phyloP scores from a whole-genome alignment of 371 early-diverging fungal genomes.

The Choanephora cucurbitarum region DNA sequence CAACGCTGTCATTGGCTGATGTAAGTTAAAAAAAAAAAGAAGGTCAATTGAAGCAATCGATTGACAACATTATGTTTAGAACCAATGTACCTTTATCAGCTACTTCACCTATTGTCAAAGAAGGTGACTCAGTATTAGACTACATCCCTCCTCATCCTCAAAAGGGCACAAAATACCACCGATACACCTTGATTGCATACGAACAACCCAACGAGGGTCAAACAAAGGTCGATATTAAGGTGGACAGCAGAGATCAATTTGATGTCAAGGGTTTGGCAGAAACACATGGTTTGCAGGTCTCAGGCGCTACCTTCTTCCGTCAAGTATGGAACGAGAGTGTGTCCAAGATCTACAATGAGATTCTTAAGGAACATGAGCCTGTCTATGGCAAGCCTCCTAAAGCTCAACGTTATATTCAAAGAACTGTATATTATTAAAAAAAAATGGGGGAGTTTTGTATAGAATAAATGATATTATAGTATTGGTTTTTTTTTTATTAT shows the following conservation, averaged over 20 bases:
- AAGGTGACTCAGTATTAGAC: conserved; percentile 59
- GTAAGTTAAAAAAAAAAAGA: conserved; percentile 26
- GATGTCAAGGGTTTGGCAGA: conserved; percentile 52
- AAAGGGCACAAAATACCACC: conserved; percentile 77
- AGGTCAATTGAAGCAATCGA: not conserved
- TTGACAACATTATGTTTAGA: conserved; percentile 25
- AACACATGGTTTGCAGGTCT: conserved; percentile 44
- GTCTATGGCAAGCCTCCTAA: conserved; percentile 62
- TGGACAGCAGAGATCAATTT: conserved; percentile 43
- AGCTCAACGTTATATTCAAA: conserved; percentile 51
- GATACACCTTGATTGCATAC: conserved; percentile 71
- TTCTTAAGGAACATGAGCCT: conserved; percentile 56
- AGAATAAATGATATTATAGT: too few species aligned
- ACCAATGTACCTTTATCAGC: conserved; percentile 68
- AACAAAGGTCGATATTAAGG: conserved; percentile 49
- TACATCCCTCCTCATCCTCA: conserved; percentile 86
- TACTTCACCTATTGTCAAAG: conserved; percentile 44
- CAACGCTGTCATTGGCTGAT: conserved; percentile 70
- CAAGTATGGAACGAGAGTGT: conserved; percentile 75
- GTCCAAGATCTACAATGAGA: conserved; percentile 65
- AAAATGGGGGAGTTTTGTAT: not conserved
- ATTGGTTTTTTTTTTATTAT: too few species aligned
- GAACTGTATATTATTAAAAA: conserved; percentile 54
- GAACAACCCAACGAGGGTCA: conserved; percentile 70
- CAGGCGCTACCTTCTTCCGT: conserved; percentile 77